Conservation (phyloP, 2,329 filamentous ascomycete species). For the Sporothrix curviconia region DNA sequence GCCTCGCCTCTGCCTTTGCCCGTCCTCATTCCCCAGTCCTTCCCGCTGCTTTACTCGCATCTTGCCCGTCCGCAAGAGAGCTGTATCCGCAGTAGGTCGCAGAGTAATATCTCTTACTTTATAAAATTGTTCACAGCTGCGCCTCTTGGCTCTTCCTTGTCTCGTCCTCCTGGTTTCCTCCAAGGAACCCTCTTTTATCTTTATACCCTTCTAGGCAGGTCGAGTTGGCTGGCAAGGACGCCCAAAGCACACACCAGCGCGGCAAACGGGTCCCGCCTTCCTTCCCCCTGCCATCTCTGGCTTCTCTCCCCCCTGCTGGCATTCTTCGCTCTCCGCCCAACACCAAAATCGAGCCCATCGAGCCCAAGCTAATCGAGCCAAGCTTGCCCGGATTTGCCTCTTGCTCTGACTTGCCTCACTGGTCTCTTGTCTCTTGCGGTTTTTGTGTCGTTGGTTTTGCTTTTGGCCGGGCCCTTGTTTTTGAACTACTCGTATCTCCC, state of each 20-base stretch:
- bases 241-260: not conserved
- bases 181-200: not conserved
- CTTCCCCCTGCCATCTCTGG: not conserved
- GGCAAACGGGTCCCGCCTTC: not conserved
- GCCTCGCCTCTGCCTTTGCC: no score
- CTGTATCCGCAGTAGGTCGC: not conserved
- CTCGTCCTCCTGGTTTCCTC: not conserved
- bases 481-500: no score
- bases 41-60: no score
- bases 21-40: no score
- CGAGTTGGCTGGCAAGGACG: not conserved
- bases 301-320: not conserved
- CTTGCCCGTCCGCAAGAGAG: not conserved
- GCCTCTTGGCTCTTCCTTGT: not conserved
- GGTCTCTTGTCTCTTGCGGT: not conserved
- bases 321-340: no score
- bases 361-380: not conserved
- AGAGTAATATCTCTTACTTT: not conserved
- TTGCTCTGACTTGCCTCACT: not conserved
- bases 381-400: slow-evolving; percentile 13
- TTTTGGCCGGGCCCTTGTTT: no score
- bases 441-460: no score
- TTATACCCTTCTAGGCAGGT: slow-evolving; percentile 10
- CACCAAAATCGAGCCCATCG: no score
- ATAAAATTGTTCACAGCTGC: not conserved